phyloP scores from a whole-genome alignment of 2,329 filamentous ascomycete genomes.

The Triangularia setosa region DNA sequence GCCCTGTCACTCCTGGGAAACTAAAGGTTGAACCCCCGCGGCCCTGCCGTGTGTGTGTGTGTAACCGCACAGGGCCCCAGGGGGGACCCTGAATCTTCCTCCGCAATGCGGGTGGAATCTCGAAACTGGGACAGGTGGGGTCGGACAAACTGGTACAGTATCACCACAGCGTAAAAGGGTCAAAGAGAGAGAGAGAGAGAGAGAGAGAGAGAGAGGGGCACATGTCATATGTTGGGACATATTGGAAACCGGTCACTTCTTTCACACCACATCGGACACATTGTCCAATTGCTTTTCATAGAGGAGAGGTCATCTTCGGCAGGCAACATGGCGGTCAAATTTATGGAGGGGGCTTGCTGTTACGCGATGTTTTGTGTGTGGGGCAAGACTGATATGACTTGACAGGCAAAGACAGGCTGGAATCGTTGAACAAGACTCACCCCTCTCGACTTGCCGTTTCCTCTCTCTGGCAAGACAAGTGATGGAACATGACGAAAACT shows the following conservation, averaged over 20 bases:
- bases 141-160: too few species aligned
- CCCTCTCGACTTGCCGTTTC: neutral
- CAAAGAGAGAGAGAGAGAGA: neutral
- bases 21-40: constrained; percentile 5
- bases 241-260: neutral
- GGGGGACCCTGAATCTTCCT: constrained; percentile 4
- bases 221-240: too few species aligned
- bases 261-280: neutral
- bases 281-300: neutral
- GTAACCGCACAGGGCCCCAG: neutral
- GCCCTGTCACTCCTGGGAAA: too few species aligned
- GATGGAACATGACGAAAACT: constrained; percentile 3
- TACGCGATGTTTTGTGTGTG: neutral
- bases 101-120: neutral
- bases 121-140: neutral
- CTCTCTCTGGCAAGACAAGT: too few species aligned
- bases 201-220: neutral
- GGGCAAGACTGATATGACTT: neutral
- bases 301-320: neutral
- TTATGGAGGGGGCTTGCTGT: neutral
- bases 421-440: neutral
- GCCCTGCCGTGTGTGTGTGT: neutral
- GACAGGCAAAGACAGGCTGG: too few species aligned
- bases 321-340: neutral
- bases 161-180: too few species aligned